Evolutionary conservation across 164 flowering plant species (phyloP), one percentile per base, ranked within the genome.

Genomic region (Annona squamosa): DNA sequence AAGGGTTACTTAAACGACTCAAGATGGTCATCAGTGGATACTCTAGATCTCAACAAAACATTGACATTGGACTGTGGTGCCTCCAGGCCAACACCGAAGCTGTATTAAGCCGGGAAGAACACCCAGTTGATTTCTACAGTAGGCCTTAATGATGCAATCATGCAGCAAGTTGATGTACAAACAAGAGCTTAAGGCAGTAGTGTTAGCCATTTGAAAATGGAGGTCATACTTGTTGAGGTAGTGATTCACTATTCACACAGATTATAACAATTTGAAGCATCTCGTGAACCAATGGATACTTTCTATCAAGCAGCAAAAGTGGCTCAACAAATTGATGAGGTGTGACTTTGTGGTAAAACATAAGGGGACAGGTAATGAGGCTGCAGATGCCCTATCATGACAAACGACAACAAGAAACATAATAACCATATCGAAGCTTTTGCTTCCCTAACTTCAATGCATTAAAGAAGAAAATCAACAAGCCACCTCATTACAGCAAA

Each of bases 321-420:
- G 72, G 62, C 4, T 70, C 2, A 12, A 41, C 63, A 70, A 70
- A 41, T 37, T 52, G 44, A 17, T 70, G 62, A 63, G 72, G 7
- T 48, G 18, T 17, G 63, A 70, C 4, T 70, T 26, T 26, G 37
- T 26, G 37, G 37, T 26, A 26, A 26, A 26, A 26, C 37, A 26
- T 26, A 26, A 26, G 37, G 37, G 37, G 37, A 26, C 37, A 26
- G 37, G 37, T 26, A 26, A 26, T 1, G 37, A 4, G 18, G 63
- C 7, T 45, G 71, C 26, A 3, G 46, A 19, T 10, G 52, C 26
- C 37, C 46, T 19, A 10, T 19, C 42, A 5, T 5, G 59, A 12
- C 59, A 52, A 5, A 5, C 59, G 9, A 52, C 37, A 26, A 26
- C 37, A 26, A 26, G 37, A 26, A 26, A 26, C 37, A 26, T 26